These are phyloP conservation scores for Dipteronia sinensis DNA, from an alignment of 345 rosid species.

Conservation along the genomic window DNA sequence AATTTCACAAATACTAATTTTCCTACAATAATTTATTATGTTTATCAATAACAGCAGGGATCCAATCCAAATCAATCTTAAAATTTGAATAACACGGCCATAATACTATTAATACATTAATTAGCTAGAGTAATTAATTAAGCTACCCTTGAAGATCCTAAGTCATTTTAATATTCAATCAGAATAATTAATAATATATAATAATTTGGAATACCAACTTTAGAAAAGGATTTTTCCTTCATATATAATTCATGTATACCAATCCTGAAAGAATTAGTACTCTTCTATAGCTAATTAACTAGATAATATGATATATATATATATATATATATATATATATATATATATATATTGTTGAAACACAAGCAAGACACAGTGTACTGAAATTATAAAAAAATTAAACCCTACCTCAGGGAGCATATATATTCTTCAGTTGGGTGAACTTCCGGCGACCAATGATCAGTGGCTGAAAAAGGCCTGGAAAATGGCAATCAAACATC, in stretches of 20 bases:
- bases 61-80: neutral
- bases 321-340: too few species aligned
- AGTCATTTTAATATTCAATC: neutral
- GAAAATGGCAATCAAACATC: neutral
- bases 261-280: neutral
- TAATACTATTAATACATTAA: neutral
- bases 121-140: neutral
- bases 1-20: neutral
- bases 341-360: too few species aligned
- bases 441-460: neutral
- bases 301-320: too few species aligned
- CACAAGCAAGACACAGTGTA: too few species aligned
- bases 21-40: neutral
- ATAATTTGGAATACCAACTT: neutral
- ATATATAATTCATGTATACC: neutral
- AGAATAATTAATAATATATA: neutral
- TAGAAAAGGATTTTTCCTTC: neutral
- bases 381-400: too few species aligned
- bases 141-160: neutral
- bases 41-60: neutral
- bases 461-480: neutral
- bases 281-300: too few species aligned
- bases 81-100: neutral
- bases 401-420: neutral
- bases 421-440: slow-evolving; percentile 1